These are phyloP conservation scores for Lasiodiplodia sp. DNA, from an alignment of 2,329 filamentous ascomycete species.

Conservation along the genomic window DNA sequence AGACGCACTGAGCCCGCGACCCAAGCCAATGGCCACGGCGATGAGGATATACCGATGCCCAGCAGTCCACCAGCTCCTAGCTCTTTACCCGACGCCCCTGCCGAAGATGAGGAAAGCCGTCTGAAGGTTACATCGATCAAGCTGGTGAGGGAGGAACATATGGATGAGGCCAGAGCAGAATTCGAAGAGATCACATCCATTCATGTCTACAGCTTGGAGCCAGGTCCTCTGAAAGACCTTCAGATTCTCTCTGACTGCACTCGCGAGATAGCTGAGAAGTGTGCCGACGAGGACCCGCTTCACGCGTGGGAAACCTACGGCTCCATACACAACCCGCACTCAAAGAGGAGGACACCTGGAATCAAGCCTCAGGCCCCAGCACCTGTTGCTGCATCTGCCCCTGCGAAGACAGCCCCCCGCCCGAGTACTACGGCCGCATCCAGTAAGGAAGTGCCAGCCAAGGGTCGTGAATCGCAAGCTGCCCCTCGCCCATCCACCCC, in stretches of 20 bases:
- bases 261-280: conserved; percentile 63
- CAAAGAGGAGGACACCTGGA: conserved; percentile 59
- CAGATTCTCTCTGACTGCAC: conserved; percentile 75
- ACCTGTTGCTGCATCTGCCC: conserved; percentile 35
- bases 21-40: conserved; percentile 59
- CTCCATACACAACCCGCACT: conserved; percentile 75
- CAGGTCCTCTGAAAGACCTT: conserved; percentile 67
- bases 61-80: conserved; percentile 73
- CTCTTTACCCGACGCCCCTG: conserved; percentile 54
- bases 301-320: conserved; percentile 70
- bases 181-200: conserved; percentile 80
- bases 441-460: conserved; percentile 36
- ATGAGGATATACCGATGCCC: conserved; percentile 70
- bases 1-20: conserved; percentile 53
- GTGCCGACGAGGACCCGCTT: conserved; percentile 67
- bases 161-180: conserved; percentile 70
- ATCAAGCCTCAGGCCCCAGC: conserved; percentile 38
- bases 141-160: conserved; percentile 74
- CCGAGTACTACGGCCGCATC: conserved; percentile 31
- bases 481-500: conserved; percentile 44
- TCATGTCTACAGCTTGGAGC: conserved; percentile 85
- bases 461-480: conserved; percentile 42
- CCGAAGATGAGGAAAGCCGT: conserved; percentile 53
- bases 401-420: conserved; percentile 37
- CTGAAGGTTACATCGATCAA: conserved; percentile 67